Evolutionary conservation across 305 asterid genomes (phyloP), one percentile per base, ranked within the genome.

Genomic region (Ajuga reptans): DNA sequence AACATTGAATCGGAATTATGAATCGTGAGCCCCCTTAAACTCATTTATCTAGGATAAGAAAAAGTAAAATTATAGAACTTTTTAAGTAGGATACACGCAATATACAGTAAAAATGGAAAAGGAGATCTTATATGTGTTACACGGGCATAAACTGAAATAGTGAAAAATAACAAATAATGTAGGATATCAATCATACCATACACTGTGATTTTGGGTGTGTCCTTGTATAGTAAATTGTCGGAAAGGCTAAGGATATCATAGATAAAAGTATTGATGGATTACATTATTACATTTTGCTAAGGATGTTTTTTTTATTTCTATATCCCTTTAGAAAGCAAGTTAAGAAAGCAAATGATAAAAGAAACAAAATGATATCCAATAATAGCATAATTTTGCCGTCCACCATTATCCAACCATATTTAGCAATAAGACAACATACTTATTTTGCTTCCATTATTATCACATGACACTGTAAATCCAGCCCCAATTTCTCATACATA

Each of bases 371-470:
- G 27, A 5, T 29, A 54, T 65, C 33, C 15, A 39, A 60, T 24
- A 60, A 57, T 54, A 57, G 10, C 73, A 77, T 73, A 70, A 77
- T 77, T 63, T 63, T 73, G 78, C 82, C 78, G 6, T 73, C 81
- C 82, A 73, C 73, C 72, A 52, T 43, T 33, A 5, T 33, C 33
- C 36, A 31, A 56, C 56, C 66, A 68, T 6, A 59, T 46, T 39
- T 37, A 18, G 21, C 21, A 55, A 29, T 29, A 5, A 29, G 0
- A 55, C 42, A 29, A 63, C 68, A 68, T 41, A 41, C 62, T 68
- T 24, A 68, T 36, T 61, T 18, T 47, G 47, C 16, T 46, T 34
- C 21, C 51, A n/a, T 9, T 59, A 60, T 36, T 11, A 36, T 36
- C 51, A 36, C 47, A 16, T 17, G 9, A 55, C 7, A 17, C 31